Evolutionary conservation across 192 early-diverging fungal genomes (phyloP).

Genomic region (Umbelopsis ramanniana): DNA sequence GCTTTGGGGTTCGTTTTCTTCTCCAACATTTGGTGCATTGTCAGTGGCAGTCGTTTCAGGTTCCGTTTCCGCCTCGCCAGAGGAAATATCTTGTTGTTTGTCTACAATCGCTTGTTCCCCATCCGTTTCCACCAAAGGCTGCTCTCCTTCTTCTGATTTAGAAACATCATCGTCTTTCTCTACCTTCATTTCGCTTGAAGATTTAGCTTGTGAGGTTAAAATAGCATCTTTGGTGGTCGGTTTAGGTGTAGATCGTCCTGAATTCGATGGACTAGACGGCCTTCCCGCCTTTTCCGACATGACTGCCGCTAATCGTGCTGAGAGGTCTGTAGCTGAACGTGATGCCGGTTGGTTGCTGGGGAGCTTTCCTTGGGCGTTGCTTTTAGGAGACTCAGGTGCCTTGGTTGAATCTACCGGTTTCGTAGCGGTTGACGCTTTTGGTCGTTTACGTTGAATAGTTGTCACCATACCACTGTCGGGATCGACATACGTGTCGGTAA

Average conservation of each 20-base stretch:
- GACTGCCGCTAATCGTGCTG: conserved; percentile 53
- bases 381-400: conserved; percentile 27
- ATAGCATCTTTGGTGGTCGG: background rate
- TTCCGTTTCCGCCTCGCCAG: too few relatives aligned
- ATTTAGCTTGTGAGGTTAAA: background rate
- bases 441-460: conserved; percentile 34
- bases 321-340: conserved; percentile 45
- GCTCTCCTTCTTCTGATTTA: background rate
- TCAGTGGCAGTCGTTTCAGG: too few relatives aligned
- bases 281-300: conserved; percentile 47
- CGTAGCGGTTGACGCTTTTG: conserved; percentile 24
- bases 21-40: too few relatives aligned
- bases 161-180: background rate
- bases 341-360: conserved; percentile 27
- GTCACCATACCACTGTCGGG: conserved; percentile 56
- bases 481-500: conserved; percentile 49
- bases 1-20: too few relatives aligned
- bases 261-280: conserved; percentile 26
- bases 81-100: too few relatives aligned
- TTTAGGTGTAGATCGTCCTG: conserved; percentile 19
- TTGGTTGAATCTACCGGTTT: conserved; percentile 20
- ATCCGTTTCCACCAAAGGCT: too few relatives aligned
- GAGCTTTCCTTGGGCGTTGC: background rate
- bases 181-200: background rate
- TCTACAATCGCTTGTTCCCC: too few relatives aligned